phyloP scores from a whole-genome alignment of 345 rosid genomes.

The Noccaea bulbosa region DNA sequence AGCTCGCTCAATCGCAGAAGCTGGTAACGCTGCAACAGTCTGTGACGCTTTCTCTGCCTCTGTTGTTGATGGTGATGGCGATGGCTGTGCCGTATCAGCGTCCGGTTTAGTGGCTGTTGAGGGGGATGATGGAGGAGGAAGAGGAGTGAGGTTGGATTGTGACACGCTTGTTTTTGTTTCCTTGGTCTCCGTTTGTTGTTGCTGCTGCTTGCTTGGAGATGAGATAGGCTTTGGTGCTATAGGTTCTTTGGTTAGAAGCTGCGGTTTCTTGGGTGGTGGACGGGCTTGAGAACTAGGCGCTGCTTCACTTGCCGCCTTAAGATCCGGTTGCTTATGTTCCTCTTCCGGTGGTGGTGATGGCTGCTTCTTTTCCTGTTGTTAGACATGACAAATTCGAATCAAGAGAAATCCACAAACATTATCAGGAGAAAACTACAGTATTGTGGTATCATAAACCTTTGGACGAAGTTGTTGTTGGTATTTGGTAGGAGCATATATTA shows the following conservation, averaged over 20 bases:
- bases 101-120: conserved; percentile 33
- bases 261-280: conserved; percentile 36
- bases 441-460: not conserved
- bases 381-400: not conserved
- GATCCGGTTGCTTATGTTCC: conserved; percentile 40
- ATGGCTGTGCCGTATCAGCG: conserved; percentile 35
- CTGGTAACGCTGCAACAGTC: conserved; percentile 50
- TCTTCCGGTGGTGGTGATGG: conserved; percentile 29
- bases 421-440: not conserved
- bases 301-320: conserved; percentile 32
- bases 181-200: conserved; percentile 36
- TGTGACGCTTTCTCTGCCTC: conserved; percentile 53
- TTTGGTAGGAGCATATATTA: conserved; percentile 38
- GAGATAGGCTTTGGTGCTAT: conserved; percentile 34
- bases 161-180: conserved; percentile 38
- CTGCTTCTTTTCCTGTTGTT: conserved; percentile 50
- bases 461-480: conserved; percentile 22
- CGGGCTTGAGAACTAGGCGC: conserved; percentile 27
- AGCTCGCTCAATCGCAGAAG: conserved; percentile 44
- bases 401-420: conserved; percentile 9
- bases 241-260: conserved; percentile 44
- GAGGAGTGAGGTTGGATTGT: conserved; percentile 34
- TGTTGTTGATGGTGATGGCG: conserved; percentile 38
- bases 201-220: conserved; percentile 32
- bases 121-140: conserved; percentile 33